Base-by-base conservation (phyloP, 495 filamentous ascomycete genomes). In the Neurospora discreta region DNA sequence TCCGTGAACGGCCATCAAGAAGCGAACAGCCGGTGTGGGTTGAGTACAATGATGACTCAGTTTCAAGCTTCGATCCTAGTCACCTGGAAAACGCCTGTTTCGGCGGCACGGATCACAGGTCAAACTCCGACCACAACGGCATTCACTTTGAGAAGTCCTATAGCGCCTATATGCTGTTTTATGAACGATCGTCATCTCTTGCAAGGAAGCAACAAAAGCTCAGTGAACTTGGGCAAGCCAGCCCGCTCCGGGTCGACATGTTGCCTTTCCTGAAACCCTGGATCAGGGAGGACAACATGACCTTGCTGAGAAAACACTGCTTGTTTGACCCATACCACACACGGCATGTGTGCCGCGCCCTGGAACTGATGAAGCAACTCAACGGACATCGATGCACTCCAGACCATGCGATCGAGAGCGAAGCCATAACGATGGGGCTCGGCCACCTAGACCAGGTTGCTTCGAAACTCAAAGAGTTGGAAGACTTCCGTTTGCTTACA, bases 121-220 rank as follows among this genome's bases (percentile, higher is more conserved):
- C 74, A 6, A 82, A 80, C 69, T 85, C 78, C 69, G 84, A 82
- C 74, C 82, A 72, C 43, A 81, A 73, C 81, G 86, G 75, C 68
- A 76, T 77, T 77, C 81, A 76, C 73, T 87, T 75, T 70, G 87
- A 89, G 70, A 97, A 95, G 78, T 84, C 85, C 9, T 94, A 90
- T 83, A 96, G 91, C 80, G 95, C 94, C 20, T 99, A 99, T 77
- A 97, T 98, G 93, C 85, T 99, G 44, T 98, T 99, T 81, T 99
- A 98, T 77, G 91, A 97, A 78, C 87, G 95, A 71, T 89, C 90
- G 5, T 89, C 90, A 2, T 88, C 87, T 15, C 84, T 93, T 71
- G 84, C 87, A 23, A 79, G 74, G 70, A 82, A 84, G 68, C 84
- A 86, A 76, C 78, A 81, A 46, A 73, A 79, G 1, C 74, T 85